phyloP scores from a whole-genome alignment of 345 rosid genomes.

The Cardamine chenopodiifolia region DNA sequence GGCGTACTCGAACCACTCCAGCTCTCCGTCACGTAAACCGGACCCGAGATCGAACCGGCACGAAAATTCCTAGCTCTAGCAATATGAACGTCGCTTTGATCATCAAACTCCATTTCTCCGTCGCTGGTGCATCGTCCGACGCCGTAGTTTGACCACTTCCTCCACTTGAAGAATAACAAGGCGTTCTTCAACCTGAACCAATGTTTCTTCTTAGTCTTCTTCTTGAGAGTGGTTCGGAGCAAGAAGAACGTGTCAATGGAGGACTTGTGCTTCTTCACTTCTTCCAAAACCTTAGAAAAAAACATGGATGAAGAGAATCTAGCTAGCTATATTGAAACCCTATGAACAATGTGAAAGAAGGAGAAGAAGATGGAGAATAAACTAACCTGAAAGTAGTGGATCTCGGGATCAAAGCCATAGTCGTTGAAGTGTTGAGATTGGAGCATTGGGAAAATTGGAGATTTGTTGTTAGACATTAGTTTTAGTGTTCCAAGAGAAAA shows the following conservation, averaged over 20 bases:
- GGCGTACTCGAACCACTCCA: conserved; percentile 67
- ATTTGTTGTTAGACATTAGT: conserved; percentile 38
- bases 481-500: conserved; percentile 1
- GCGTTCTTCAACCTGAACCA: conserved; percentile 74
- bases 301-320: background rate
- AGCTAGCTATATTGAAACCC: background rate
- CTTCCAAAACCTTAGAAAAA: conserved; percentile 61
- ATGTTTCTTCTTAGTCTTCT: conserved; percentile 37
- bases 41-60: conserved; percentile 64
- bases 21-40: conserved; percentile 74
- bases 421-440: conserved; percentile 81
- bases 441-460: conserved; percentile 70
- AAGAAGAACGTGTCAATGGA: conserved; percentile 57
- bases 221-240: conserved; percentile 42
- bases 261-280: conserved; percentile 71
- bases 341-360: background rate
- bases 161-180: conserved; percentile 61
- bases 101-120: background rate
- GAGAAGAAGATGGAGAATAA: conserved; percentile 1
- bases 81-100: conserved; percentile 48
- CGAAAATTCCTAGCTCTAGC: conserved; percentile 59
- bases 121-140: background rate
- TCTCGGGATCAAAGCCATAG: conserved; percentile 93
- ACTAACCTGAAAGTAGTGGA: conserved; percentile 74
- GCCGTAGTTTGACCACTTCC: conserved; percentile 44